Conservation (phyloP, 1,284 basidiomycete genomes). For the Leccinum cinnamomeum region DNA sequence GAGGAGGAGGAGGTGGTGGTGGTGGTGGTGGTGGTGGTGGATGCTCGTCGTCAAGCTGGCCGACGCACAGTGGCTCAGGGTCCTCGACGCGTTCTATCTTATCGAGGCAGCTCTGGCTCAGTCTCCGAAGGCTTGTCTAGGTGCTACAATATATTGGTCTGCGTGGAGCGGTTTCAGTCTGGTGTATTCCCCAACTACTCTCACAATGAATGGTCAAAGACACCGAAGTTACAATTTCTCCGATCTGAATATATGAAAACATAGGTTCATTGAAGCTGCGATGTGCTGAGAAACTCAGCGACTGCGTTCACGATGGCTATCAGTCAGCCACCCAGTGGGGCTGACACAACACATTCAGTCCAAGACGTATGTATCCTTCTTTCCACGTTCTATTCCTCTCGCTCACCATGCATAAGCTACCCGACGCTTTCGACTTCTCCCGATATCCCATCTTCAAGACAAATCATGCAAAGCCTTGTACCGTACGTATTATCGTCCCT, state of each 20-base stretch:
- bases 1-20: too few species aligned
- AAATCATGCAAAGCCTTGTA: neutral
- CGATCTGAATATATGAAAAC: neutral
- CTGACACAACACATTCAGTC: slow-evolving; percentile 16
- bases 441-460: slow-evolving; percentile 17
- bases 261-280: neutral
- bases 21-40: neutral
- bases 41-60: neutral
- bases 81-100: slow-evolving; percentile 16
- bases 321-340: slow-evolving; percentile 19
- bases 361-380: neutral
- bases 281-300: neutral
- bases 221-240: neutral
- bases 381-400: neutral
- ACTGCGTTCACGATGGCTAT: neutral
- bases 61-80: slow-evolving; percentile 1
- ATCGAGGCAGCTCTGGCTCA: neutral
- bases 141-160: neutral
- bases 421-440: slow-evolving; percentile 27
- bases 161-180: neutral
- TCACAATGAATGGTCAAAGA: neutral
- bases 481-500: slow-evolving; percentile 9
- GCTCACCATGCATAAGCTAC: slow-evolving; percentile 2
- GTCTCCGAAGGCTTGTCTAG: neutral
- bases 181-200: neutral